Percentiles rank a stretch among this genome's conserved stretches.
Conservation (phyloP, 2,329 filamentous ascomycete species). For the Chrysoporthe cubensis region DNA sequence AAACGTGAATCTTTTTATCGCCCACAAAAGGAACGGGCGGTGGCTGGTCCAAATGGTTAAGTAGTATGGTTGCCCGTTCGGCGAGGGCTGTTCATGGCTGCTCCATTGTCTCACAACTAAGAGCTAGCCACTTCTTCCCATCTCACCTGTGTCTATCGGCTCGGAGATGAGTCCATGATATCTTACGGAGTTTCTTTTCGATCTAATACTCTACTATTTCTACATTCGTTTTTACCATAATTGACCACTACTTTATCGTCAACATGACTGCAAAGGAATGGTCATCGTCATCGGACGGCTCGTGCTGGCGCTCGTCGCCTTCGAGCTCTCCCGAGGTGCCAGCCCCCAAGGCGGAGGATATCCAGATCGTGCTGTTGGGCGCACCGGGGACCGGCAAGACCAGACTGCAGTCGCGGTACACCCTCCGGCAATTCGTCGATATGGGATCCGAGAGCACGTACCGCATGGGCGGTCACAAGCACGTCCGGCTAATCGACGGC, state of each 20-base stretch:
- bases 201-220: not conserved
- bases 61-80: not conserved
- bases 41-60: not conserved
- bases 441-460: not conserved
- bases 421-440: conserved; percentile 20
- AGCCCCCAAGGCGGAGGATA: conserved; percentile 19
- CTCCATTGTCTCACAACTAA: not conserved
- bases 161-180: not conserved
- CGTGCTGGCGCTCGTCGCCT: not conserved
- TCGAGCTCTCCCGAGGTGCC: not conserved
- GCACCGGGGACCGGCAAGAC: conserved; percentile 21
- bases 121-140: not conserved
- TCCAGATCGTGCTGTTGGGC: conserved; percentile 22
- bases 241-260: not conserved
- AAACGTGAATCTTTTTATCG: not conserved
- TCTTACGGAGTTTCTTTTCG: not conserved
- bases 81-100: not conserved
- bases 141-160: not conserved
- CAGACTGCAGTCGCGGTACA: conserved; percentile 21
- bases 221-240: not conserved
- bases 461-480: conserved; percentile 19
- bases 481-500: conserved; percentile 12
- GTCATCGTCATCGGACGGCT: not conserved
- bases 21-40: not conserved
- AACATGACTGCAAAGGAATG: not conserved